phyloP scores from a whole-genome alignment of 2,329 filamentous ascomycete species.

The Botrytis squamosa region DNA sequence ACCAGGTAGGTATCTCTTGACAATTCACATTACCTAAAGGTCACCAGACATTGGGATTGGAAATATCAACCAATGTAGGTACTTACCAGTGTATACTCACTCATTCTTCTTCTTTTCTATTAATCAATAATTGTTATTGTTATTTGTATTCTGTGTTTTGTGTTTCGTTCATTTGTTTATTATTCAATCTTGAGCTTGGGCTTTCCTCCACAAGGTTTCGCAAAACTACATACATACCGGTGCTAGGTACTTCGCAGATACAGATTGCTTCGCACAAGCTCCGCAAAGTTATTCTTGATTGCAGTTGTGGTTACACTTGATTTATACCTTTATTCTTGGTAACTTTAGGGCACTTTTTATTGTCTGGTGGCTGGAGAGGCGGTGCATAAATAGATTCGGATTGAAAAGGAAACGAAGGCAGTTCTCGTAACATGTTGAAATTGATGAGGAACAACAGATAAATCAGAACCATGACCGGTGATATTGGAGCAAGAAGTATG shows the following conservation, averaged over 20 bases:
- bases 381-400: neutral
- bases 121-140: neutral
- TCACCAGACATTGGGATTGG: neutral
- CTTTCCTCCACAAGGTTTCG: neutral
- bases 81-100: neutral
- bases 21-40: neutral
- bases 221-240: neutral
- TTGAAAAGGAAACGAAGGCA: neutral
- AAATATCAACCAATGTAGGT: neutral
- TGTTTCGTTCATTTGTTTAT: neutral
- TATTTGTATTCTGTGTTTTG: neutral
- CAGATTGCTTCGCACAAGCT: neutral
- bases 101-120: neutral
- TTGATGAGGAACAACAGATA: neutral
- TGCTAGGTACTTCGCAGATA: neutral
- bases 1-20: neutral
- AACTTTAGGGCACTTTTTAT: neutral
- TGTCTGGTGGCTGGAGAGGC: neutral
- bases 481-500: constrained; percentile 21
- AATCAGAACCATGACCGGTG: constrained; percentile 17
- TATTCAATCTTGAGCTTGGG: neutral
- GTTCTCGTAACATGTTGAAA: neutral
- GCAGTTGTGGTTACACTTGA: neutral
- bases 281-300: neutral
- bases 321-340: neutral